Conservation (phyloP, 441 rosid species). For the Raphanus hybrid region DNA sequence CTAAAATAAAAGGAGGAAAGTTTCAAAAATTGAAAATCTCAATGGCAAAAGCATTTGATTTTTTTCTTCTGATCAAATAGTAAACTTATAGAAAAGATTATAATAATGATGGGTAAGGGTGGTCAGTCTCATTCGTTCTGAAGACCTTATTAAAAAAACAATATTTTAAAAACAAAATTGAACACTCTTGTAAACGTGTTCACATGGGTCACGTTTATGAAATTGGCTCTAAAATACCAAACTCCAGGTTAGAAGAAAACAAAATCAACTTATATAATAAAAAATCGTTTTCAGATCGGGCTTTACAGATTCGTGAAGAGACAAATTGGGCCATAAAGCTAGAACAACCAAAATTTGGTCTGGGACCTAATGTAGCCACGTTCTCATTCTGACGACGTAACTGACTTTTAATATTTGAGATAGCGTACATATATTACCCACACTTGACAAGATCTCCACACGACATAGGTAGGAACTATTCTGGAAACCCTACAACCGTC, state of each 20-base stretch:
- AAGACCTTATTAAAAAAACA: conserved; percentile 5
- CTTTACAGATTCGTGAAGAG: conserved; percentile 42
- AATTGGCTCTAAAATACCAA: neutral
- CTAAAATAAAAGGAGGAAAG: neutral
- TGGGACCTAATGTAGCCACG: conserved; percentile 36
- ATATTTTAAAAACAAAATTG: neutral
- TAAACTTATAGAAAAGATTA: neutral
- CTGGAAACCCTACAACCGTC: conserved; percentile 38
- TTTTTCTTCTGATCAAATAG: neutral
- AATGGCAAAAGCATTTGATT: conserved; percentile 8
- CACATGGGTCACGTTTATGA: conserved; percentile 32
- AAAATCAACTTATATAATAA: neutral
- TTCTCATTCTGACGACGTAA: conserved; percentile 18
- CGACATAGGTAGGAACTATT: conserved; percentile 22
- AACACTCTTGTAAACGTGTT: conserved; percentile 18
- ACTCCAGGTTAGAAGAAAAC: conserved; percentile 21
- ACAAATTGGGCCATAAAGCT: conserved; percentile 31
- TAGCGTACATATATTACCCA: conserved; percentile 12
- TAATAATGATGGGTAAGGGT: neutral
- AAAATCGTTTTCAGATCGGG: conserved; percentile 31
- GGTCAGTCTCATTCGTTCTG: neutral
- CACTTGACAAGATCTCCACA: conserved; percentile 31
- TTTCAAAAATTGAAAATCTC: neutral
- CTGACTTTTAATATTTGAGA: conserved; percentile 15
- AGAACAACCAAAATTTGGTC: conserved; percentile 9